These are phyloP conservation scores for Suillus variegatus DNA, from an alignment of 768 basidiomycete species.

Conservation along the genomic window DNA sequence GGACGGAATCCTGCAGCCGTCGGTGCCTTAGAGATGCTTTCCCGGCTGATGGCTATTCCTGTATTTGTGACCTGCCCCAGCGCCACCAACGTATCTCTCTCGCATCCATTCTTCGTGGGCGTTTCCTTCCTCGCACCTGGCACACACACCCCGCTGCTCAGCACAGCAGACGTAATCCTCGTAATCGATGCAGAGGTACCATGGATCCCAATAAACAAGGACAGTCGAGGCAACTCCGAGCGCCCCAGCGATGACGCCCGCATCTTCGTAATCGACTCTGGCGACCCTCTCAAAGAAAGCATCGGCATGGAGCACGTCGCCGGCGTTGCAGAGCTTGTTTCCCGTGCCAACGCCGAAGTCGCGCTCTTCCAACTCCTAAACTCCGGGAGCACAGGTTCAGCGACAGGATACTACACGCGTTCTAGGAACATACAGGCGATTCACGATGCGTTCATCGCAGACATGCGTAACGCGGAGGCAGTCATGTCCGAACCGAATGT, in stretches of 20 bases:
- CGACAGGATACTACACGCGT: conserved; percentile 14
- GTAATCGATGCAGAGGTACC: conserved; percentile 68
- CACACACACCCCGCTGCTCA: conserved; percentile 48
- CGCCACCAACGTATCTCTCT: conserved; percentile 53
- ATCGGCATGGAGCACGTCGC: conserved; percentile 49
- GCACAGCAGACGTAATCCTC: conserved; percentile 60
- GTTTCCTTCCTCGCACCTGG: conserved; percentile 48
- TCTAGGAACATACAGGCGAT: conserved; percentile 20
- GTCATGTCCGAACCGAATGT: conserved; percentile 20
- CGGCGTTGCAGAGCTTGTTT: conserved; percentile 56
- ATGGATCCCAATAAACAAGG: conserved; percentile 57
- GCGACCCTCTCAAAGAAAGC: conserved; percentile 56
- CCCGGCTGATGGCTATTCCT: conserved; percentile 54
- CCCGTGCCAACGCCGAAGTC: conserved; percentile 53
- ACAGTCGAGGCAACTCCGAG: conserved; percentile 27
- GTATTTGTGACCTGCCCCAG: conserved; percentile 53
- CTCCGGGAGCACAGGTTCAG: conserved; percentile 20
- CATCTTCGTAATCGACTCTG: conserved; percentile 62
- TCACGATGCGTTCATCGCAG: conserved; percentile 28
- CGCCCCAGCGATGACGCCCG: conserved; percentile 43
- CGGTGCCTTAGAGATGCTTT: conserved; percentile 46
- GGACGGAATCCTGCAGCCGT: conserved; percentile 57
- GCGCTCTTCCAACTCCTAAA: conserved; percentile 51
- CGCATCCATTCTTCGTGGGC: conserved; percentile 56
- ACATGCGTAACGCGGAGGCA: conserved; percentile 35